Percentiles rank a stretch among this genome's conserved stretches.
phyloP scores from a whole-genome alignment of 129 eudicot species.

The Calendula officinalis region DNA sequence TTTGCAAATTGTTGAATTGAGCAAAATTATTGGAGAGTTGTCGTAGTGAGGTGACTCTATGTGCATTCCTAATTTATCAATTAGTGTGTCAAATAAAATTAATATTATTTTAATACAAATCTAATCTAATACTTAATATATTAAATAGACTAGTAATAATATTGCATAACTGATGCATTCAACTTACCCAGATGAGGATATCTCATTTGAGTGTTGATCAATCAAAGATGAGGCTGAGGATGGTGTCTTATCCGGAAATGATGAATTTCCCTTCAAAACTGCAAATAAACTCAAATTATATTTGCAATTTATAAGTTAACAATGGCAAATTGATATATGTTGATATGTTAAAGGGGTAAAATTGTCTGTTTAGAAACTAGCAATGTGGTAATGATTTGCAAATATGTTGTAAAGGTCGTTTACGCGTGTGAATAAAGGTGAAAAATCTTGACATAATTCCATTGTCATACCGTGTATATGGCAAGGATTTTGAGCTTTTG shows the following conservation, averaged over 20 bases:
- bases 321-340: background rate
- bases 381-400: no score
- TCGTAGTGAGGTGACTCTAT: conserved; percentile 60
- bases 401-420: no score
- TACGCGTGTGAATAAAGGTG: no score
- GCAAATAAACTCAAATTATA: conserved; percentile 30
- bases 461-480: conserved; percentile 76
- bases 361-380: background rate
- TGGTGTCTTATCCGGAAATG: conserved; percentile 68
- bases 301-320: background rate
- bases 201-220: conserved; percentile 75
- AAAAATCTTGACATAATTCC: background rate
- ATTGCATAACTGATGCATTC: conserved; percentile 7
- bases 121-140: no score
- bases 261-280: conserved; percentile 81
- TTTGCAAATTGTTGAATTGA: conserved; percentile 77
- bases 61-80: conserved; percentile 43
- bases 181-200: conserved; percentile 65
- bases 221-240: conserved; percentile 45
- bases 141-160: background rate
- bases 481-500: conserved; percentile 97
- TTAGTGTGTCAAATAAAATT: no score
- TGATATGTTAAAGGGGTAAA: conserved; percentile 2
- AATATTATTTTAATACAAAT: no score
- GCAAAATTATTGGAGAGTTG: conserved; percentile 84